Evolutionary conservation across 2,329 filamentous ascomycete genomes (phyloP).

Genomic region (Polychaeton citri): DNA sequence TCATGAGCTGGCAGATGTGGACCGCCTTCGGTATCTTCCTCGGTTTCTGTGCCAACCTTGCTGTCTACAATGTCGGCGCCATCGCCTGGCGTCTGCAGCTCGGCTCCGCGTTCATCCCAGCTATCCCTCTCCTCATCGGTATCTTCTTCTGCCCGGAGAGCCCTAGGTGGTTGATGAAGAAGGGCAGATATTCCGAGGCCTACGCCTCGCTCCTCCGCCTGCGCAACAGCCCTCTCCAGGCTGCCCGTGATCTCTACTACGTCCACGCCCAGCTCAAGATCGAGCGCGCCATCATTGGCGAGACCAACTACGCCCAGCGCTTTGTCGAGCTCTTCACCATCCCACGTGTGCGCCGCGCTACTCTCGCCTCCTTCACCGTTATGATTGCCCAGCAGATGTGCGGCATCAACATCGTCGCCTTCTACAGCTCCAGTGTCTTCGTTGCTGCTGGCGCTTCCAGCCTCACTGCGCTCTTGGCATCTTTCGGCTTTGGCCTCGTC

Average conservation of each 20-base stretch:
- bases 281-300: conserved; percentile 17
- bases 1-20: conserved; percentile 75
- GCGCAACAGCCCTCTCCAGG: conserved; percentile 26
- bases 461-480: conserved; percentile 39
- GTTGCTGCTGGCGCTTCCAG: conserved; percentile 19
- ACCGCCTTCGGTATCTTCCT: conserved; percentile 51
- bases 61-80: conserved; percentile 29
- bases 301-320: conserved; percentile 26
- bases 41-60: conserved; percentile 51
- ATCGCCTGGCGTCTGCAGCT: conserved; percentile 30
- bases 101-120: conserved; percentile 30
- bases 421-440: conserved; percentile 17
- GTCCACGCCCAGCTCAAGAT: conserved; percentile 24
- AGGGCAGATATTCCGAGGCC: conserved; percentile 24
- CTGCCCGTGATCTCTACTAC: conserved; percentile 30
- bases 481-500: conserved; percentile 45
- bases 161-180: conserved; percentile 27
- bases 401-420: conserved; percentile 27
- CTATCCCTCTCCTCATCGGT: conserved; percentile 27
- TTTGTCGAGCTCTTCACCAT: conserved; percentile 52
- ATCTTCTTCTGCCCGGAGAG: conserved; percentile 18
- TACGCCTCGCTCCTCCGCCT: conserved; percentile 26
- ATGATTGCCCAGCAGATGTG: conserved; percentile 60
- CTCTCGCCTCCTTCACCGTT: conserved; percentile 60
- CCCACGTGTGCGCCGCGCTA: conserved; percentile 57